phyloP scores from a whole-genome alignment of 805 yeast species.

The Trichomonascus vanleenenianus region DNA sequence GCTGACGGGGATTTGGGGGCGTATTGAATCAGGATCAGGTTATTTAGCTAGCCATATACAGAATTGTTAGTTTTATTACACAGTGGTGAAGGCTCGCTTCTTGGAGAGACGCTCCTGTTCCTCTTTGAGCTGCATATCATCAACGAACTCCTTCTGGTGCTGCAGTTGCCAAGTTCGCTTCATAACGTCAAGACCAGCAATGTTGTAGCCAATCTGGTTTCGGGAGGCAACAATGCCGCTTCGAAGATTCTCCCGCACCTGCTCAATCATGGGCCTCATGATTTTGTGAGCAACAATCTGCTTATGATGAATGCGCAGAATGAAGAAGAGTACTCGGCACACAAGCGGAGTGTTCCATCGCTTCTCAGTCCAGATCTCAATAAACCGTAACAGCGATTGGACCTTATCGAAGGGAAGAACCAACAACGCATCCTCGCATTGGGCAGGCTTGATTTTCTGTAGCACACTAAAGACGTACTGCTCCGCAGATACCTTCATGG shows the following conservation, averaged over 20 bases:
- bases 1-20: no score
- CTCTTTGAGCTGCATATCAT: slow-evolving; percentile 49
- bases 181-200: slow-evolving; percentile 70
- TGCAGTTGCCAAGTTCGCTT: slow-evolving; percentile 70
- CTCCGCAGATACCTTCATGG: slow-evolving; percentile 64
- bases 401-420: slow-evolving; percentile 88
- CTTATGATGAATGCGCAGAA: slow-evolving; percentile 63
- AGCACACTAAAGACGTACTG: slow-evolving; percentile 71
- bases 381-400: slow-evolving; percentile 57
- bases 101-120: slow-evolving; percentile 48
- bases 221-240: slow-evolving; percentile 42
- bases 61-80: no score
- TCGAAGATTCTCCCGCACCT: slow-evolving; percentile 58
- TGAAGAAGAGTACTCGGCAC: slow-evolving; percentile 68
- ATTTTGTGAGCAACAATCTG: slow-evolving; percentile 52
- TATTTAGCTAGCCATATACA: no score
- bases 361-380: slow-evolving; percentile 61
- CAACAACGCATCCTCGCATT: slow-evolving; percentile 84
- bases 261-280: slow-evolving; percentile 55
- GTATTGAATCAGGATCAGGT: no score
- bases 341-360: slow-evolving; percentile 45
- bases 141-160: slow-evolving; percentile 69
- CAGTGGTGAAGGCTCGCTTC: slow-evolving; percentile 55
- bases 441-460: slow-evolving; percentile 66
- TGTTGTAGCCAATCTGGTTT: slow-evolving; percentile 68